Evolutionary conservation across 192 early-diverging fungal species (phyloP).

Genomic region (Coemansia sp.): DNA sequence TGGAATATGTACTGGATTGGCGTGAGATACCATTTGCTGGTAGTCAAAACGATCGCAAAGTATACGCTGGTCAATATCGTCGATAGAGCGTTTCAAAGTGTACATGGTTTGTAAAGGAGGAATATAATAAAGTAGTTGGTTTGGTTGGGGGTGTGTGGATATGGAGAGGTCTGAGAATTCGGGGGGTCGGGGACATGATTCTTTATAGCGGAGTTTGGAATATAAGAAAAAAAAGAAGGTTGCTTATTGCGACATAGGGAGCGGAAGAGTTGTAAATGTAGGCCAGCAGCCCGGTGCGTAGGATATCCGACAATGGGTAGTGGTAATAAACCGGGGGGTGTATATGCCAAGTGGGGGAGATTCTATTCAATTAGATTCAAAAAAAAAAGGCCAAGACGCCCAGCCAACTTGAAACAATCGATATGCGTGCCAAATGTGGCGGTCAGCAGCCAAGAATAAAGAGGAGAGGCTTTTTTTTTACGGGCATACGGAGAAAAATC

Average conservation of each 20-base stretch:
- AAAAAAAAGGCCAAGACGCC: neutral
- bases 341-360: neutral
- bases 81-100: neutral
- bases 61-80: neutral
- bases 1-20: neutral
- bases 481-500: neutral
- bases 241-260: slow-evolving; percentile 1
- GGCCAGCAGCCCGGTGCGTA: slow-evolving; percentile 4
- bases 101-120: no score
- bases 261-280: neutral
- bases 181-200: neutral
- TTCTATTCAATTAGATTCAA: neutral
- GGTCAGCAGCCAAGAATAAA: neutral
- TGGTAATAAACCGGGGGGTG: neutral
- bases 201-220: slow-evolving; percentile 7
- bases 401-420: slow-evolving; percentile 1
- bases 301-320: slow-evolving; percentile 3
- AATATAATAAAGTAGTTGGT: neutral
- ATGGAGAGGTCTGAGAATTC: neutral
- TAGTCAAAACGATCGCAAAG: neutral
- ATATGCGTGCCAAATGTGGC: neutral
- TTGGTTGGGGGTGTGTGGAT: neutral
- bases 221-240: neutral
- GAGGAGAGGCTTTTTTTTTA: neutral
- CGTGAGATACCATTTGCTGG: neutral